Evolutionary conservation across 2,329 filamentous ascomycete genomes (phyloP).

Genomic region (Chaetomiaceae sp.): DNA sequence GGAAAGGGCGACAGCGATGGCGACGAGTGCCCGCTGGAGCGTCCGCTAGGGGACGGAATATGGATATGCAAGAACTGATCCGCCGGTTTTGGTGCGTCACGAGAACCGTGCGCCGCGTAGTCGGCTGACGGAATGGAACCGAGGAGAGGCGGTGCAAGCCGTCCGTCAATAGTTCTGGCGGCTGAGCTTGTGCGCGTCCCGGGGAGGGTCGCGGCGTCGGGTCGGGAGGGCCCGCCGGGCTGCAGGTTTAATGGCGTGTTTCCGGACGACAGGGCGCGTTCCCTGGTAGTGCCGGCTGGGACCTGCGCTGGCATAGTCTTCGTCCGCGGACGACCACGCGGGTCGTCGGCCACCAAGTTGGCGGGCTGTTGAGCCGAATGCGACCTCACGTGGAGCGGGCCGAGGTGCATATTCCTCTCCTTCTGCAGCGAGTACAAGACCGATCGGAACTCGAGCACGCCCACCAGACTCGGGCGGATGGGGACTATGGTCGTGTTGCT

Average conservation of each 20-base stretch:
- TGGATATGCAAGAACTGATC: constrained; percentile 34
- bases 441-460: constrained; percentile 87
- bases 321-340: constrained; percentile 13
- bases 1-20: constrained; percentile 60
- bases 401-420: constrained; percentile 54
- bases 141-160: constrained; percentile 23
- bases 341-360: constrained; percentile 5
- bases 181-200: constrained; percentile 15
- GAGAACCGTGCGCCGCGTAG: constrained; percentile 1
- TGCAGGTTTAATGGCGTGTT: constrained; percentile 32
- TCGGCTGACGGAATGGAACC: background rate
- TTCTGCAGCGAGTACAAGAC: constrained; percentile 81
- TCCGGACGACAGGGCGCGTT: constrained; percentile 44
- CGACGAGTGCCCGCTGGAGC: constrained; percentile 41
- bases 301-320: constrained; percentile 13
- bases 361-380: constrained; percentile 29
- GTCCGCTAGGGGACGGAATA: constrained; percentile 41
- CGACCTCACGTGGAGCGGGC: constrained; percentile 18
- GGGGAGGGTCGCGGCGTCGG: constrained; percentile 28
- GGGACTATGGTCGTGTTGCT: constrained; percentile 72
- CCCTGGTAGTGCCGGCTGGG: constrained; percentile 24
- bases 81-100: background rate
- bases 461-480: constrained; percentile 87
- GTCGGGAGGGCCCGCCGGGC: constrained; percentile 37
- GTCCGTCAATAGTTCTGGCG: constrained; percentile 19